Base-by-base conservation (phyloP, 2,329 filamentous ascomycete genomes). In the Talaromyces sp. region DNA sequence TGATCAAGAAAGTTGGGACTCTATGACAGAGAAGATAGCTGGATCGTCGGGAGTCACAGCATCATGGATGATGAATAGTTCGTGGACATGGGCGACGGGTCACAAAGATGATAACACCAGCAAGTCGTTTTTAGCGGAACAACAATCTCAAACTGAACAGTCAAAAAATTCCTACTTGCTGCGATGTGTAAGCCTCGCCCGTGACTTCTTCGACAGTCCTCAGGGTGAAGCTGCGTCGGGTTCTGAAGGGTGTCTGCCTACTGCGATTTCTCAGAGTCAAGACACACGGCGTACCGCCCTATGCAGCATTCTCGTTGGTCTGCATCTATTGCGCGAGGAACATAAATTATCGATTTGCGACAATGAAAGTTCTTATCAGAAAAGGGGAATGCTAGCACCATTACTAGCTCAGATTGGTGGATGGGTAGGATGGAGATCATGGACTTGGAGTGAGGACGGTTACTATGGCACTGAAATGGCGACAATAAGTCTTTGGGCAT, bases 301-400 rank as follows among this genome's bases (percentile, higher is more conserved):
- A 74, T 86, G 91, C 72, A 83, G 91, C 61, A 85, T 94, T 43
- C 81, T 96, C 69, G 81, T 89, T 45, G 90, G 87, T 0, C 81
- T 99, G 13, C 95, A 99, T 78, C 82, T 98, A 2, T 81, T 96
- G n/a, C 85, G 91, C 0, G 94, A 99, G 75, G 95, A 99, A 75
- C 85, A 91, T 68, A 98, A 96, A 74, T 84, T 99, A 1, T 87
- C 91, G 67, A 85, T 89, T 3, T 79, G 82, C 63, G 81, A 82
- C 53, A 78, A 79, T n/a, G 82, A 85, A 68, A 75, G 78, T n/a
- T 77, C 81, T 11, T 77, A 74, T 58, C 76, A 76, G 22, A 78
- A 82, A 49, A 70, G 78, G 25, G 78, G 81, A 15, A 81, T 84
- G 49, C 78, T 98, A 25, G 86, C 87, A n/a, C 88, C 91, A 17